Conservation (phyloP, 805 yeast genomes). For the Dipodascus geniculatus region DNA sequence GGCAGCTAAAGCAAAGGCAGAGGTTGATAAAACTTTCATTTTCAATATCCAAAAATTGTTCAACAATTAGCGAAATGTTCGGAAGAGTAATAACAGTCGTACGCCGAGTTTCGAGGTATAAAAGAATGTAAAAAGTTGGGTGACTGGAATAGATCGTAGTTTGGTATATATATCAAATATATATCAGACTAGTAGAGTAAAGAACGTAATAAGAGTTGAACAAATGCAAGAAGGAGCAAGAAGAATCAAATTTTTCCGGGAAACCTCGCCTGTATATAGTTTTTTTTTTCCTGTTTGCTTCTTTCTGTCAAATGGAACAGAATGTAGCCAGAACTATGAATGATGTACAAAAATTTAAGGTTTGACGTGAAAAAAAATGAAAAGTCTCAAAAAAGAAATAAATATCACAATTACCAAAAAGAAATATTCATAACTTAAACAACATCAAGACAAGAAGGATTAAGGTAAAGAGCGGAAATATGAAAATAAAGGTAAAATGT, state of each 20-base stretch:
- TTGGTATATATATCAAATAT: neutral
- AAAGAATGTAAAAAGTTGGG: neutral
- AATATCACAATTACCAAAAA: neutral
- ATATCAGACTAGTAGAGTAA: neutral
- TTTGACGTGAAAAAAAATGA: too few relatives aligned
- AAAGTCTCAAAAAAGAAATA: neutral
- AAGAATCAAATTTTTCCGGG: neutral
- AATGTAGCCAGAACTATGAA: too few relatives aligned
- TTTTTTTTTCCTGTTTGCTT: too few relatives aligned
- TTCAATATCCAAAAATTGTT: neutral
- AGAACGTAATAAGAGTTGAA: neutral
- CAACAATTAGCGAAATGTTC: too few relatives aligned
- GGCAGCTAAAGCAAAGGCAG: neutral
- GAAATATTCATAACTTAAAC: neutral
- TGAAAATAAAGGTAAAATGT: too few relatives aligned
- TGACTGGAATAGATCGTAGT: neutral
- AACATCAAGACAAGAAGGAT: neutral
- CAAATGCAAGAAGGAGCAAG: neutral
- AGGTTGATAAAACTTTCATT: neutral
- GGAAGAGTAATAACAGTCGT: too few relatives aligned
- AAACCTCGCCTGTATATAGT: neutral
- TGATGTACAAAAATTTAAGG: too few relatives aligned
- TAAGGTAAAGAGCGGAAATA: too few relatives aligned
- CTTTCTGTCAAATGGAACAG: too few relatives aligned
- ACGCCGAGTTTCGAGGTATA: too few relatives aligned